These are phyloP conservation scores for Lippia alba DNA, from an alignment of 305 asterid genomes.

Conservation along the genomic window DNA sequence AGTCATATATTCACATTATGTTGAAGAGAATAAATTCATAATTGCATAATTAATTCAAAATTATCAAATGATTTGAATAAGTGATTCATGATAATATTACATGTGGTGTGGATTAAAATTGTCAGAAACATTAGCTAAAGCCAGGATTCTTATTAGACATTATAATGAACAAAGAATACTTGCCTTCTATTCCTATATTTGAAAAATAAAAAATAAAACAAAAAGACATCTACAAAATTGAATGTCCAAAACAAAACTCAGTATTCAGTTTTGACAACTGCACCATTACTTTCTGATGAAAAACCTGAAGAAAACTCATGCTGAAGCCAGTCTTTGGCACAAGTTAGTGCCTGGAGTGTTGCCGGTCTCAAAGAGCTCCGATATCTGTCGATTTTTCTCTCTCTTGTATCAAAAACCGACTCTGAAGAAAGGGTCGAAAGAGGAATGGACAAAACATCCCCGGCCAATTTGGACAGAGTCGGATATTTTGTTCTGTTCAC, in stretches of 20 bases:
- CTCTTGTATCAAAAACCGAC: conserved; percentile 58
- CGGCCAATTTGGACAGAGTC: conserved; percentile 70
- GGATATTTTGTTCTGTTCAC: conserved; percentile 58
- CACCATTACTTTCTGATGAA: conserved; percentile 28
- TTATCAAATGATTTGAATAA: too few species aligned
- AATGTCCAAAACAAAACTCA: conserved; percentile 36
- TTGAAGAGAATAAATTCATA: neutral
- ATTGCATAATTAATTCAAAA: too few species aligned
- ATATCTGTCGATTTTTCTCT: conserved; percentile 50
- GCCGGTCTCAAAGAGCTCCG: conserved; percentile 54
- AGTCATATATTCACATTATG: conserved; percentile 3
- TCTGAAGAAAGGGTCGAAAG: conserved; percentile 59
- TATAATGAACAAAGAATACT: conserved; percentile 49
- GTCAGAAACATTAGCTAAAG: neutral
- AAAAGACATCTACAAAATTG: conserved; percentile 46
- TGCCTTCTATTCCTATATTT: conserved; percentile 23
- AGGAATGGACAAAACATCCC: conserved; percentile 75
- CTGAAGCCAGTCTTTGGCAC: conserved; percentile 82
- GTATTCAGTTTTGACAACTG: conserved; percentile 41
- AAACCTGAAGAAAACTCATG: conserved; percentile 35
- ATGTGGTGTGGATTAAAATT: too few species aligned
- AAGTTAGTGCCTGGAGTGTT: conserved; percentile 67
- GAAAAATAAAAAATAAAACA: neutral
- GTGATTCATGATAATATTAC: too few species aligned
- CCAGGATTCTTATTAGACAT: conserved; percentile 19